phyloP scores from a whole-genome alignment of 305 asterid species.

The Fraxinus albicans region DNA sequence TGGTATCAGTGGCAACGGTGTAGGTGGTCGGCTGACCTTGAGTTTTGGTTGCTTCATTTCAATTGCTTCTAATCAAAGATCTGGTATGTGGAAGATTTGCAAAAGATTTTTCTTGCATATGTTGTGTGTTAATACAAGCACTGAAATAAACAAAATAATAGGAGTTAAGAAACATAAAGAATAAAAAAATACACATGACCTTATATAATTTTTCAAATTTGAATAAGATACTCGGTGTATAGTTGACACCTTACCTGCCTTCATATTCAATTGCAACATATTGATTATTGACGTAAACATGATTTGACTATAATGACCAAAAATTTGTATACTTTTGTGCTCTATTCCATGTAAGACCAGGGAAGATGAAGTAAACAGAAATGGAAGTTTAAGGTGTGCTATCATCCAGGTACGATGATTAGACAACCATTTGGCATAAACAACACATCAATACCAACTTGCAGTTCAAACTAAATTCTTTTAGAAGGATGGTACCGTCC shows the following conservation, averaged over 20 bases:
- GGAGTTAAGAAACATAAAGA: background rate
- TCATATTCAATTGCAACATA: no score
- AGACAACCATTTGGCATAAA: background rate
- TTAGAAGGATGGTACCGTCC: background rate
- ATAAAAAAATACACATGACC: background rate
- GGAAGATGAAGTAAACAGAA: background rate
- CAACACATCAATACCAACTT: background rate
- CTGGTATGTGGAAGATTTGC: background rate
- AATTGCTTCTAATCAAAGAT: background rate
- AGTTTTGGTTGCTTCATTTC: conserved; percentile 21
- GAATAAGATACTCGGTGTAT: background rate
- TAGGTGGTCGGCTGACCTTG: background rate
- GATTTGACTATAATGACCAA: no score
- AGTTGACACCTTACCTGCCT: background rate
- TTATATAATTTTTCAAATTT: no score
- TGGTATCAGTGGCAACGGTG: conserved; percentile 17
- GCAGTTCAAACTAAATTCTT: background rate
- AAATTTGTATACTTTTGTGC: no score
- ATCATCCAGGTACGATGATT: background rate
- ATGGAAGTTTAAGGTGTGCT: background rate
- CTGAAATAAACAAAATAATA: background rate
- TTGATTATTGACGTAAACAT: no score
- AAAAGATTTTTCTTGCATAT: background rate
- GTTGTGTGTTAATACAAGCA: background rate
- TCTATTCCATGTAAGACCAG: no score